phyloP scores from a whole-genome alignment of 2,329 filamentous ascomycete species.

The Colletotrichum tamarilloi region DNA sequence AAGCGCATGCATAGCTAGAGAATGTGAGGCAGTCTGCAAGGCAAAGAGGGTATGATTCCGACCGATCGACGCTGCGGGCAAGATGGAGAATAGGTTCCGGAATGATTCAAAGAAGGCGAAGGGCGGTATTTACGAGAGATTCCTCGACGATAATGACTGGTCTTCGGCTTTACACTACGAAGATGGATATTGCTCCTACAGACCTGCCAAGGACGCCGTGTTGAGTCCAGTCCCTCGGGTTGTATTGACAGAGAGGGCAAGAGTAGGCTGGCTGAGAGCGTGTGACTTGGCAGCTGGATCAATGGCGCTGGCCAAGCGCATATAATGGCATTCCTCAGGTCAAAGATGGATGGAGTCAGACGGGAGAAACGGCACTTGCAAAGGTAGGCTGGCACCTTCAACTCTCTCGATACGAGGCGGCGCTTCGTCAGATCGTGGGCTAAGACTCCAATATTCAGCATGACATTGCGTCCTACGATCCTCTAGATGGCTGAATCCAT shows the following conservation, averaged over 20 bases:
- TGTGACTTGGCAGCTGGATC: slow-evolving; percentile 21
- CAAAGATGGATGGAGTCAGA: slow-evolving; percentile 2
- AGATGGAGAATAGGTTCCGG: slow-evolving; percentile 4
- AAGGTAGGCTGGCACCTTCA: not conserved
- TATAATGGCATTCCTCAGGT: slow-evolving; percentile 7
- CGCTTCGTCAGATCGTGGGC: not conserved
- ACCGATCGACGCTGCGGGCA: slow-evolving; percentile 28
- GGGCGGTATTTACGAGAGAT: slow-evolving; percentile 31
- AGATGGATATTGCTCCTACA: not conserved
- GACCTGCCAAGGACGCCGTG: slow-evolving; percentile 19
- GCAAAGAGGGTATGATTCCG: slow-evolving; percentile 29
- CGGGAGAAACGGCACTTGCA: slow-evolving; percentile 19
- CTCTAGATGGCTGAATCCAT: slow-evolving; percentile 15
- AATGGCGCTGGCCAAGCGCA: slow-evolving; percentile 22
- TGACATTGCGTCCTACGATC: not conserved
- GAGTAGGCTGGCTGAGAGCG: not conserved
- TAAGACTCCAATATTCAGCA: slow-evolving; percentile 10
- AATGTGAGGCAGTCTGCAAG: slow-evolving; percentile 5
- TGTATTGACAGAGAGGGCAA: not conserved
- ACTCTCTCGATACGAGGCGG: slow-evolving; percentile 24
- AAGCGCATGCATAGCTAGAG: slow-evolving; percentile 29
- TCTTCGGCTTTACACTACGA: not conserved
- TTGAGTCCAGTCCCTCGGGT: slow-evolving; percentile 3
- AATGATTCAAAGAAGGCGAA: not conserved
- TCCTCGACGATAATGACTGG: not conserved